Base-by-base conservation (phyloP, 2,329 filamentous ascomycete species). In the Chaetomiaceae sp. region DNA sequence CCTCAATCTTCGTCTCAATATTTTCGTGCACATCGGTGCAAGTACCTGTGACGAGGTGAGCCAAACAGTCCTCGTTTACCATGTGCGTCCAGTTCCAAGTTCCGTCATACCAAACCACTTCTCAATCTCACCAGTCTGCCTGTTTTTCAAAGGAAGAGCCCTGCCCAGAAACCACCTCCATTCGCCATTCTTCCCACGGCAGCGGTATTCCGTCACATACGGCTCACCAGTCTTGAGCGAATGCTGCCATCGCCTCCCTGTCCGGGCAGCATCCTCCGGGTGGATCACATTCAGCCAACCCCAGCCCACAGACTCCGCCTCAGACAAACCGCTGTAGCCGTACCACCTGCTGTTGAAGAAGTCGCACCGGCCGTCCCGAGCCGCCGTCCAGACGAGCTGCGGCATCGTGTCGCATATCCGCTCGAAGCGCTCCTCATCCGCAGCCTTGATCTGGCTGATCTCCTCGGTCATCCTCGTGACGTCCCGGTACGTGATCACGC, bases 281-380 rank as follows among this genome's bases (percentile, higher is more conserved):
- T 89, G 85, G 53, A 88, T 84, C 0, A 79, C 73, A 3, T 71
- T 65, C 56, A 71, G 68, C 83, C 84, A 88, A 2, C 75, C 75
- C 24, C 70, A 58, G 0, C 84, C 84, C 2, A 84, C 55, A 20
- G 79, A 85, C 9, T 81, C 69, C 36, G 84, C 77, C 9, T 73
- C 69, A 0, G 72, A 74, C 19, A 88, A 64, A 0, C 86, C 84
- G 0, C 86, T 90, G 56, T 86, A 90, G n/a, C 79, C 75, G 58
- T 86, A 87, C 84, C 86, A 91, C n/a, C 82, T 71, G 38, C 79
- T 76, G 48, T 84, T 86, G 63, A 83, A 90, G 65, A 87, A 90
- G 56, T 90, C 85, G 54, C 79, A 74, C 20, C 68, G 56, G 0
- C 86, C 86, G 14, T 84, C 76, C 0, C 83, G 73, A 0, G 67